Conservation (phyloP, 768 basidiomycete species). For the Agaricus sinodeliciosus region DNA sequence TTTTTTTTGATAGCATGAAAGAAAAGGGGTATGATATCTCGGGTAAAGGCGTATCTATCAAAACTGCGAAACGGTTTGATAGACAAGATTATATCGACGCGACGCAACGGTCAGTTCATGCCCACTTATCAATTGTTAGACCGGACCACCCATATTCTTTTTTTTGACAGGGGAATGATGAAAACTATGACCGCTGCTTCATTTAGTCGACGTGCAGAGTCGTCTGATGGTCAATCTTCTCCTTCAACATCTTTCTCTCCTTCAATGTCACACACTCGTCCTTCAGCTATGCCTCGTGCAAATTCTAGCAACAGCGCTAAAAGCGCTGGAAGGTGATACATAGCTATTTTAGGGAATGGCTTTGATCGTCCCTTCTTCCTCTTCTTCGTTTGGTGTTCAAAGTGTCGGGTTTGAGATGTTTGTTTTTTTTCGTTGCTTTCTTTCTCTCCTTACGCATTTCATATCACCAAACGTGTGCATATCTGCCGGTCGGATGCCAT, state of each 20-base stretch:
- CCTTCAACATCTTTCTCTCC: background rate
- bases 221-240: background rate
- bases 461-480: no score
- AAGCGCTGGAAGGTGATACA: constrained; percentile 11
- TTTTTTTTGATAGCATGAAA: constrained; percentile 37
- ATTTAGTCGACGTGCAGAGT: constrained; percentile 6
- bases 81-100: constrained; percentile 66
- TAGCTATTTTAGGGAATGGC: no score
- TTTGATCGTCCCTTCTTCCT: no score
- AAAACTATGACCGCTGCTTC: constrained; percentile 20
- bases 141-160: background rate
- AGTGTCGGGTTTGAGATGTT: no score
- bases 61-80: constrained; percentile 53
- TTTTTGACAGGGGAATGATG: constrained; percentile 38
- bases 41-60: constrained; percentile 55
- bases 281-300: constrained; percentile 16
- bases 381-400: no score
- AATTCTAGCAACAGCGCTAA: constrained; percentile 19
- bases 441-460: no score
- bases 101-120: constrained; percentile 52
- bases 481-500: no score
- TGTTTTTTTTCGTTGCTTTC: no score
- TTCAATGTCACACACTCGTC: constrained; percentile 4
- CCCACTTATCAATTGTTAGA: background rate
- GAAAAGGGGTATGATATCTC: constrained; percentile 51